Evolutionary conservation across 257 asterid species (phyloP).

Genomic region (Vinca minor): DNA sequence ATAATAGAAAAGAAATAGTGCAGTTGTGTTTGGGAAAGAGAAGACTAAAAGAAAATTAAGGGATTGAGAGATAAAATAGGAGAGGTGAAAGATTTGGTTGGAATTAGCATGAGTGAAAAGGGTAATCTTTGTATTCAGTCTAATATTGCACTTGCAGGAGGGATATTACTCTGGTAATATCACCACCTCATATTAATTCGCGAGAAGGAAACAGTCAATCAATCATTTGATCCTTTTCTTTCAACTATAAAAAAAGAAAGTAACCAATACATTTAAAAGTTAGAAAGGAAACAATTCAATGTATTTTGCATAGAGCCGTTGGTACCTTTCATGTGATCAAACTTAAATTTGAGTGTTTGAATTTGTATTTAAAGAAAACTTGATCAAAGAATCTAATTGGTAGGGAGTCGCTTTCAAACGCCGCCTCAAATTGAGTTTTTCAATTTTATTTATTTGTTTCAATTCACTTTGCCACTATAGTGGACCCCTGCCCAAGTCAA

Average conservation of each 20-base stretch:
- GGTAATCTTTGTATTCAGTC: too few relatives aligned
- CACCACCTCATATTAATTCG: too few relatives aligned
- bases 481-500: conserved; percentile 4
- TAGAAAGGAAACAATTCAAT: neutral
- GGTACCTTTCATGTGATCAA: neutral
- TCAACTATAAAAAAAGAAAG: neutral
- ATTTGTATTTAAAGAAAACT: conserved; percentile 18
- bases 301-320: neutral
- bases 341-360: neutral
- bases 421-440: conserved; percentile 30
- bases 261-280: neutral
- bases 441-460: neutral
- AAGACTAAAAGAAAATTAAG: too few relatives aligned
- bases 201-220: neutral
- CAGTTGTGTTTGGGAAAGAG: too few relatives aligned
- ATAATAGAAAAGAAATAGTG: too few relatives aligned
- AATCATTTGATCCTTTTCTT: conserved; percentile 1
- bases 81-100: too few relatives aligned
- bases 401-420: conserved; percentile 42
- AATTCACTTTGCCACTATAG: neutral
- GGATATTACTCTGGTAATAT: too few relatives aligned
- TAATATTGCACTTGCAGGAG: too few relatives aligned
- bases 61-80: too few relatives aligned
- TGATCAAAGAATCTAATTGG: conserved; percentile 33
- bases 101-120: too few relatives aligned